Conservation (phyloP, 2,329 filamentous ascomycete species). For the Alternaria panax region DNA sequence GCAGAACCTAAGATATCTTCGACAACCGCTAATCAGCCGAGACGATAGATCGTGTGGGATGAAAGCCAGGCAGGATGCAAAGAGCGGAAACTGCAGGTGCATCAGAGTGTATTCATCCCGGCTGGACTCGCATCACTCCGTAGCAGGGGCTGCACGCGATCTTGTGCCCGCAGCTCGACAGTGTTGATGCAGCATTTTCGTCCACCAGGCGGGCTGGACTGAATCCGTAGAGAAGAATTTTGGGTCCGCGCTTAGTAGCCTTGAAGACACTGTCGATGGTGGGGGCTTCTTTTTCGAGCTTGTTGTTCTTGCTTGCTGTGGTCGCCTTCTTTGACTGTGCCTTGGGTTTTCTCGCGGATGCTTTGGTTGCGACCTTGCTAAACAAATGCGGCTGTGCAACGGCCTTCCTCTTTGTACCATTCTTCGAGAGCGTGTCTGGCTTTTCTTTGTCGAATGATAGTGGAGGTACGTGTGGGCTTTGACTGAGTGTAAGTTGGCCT, state of each 20-base stretch:
- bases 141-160: too few relatives aligned
- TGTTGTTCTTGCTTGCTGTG: conserved; percentile 31
- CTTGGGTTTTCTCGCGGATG: conserved; percentile 32
- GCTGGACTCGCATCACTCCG: too few relatives aligned
- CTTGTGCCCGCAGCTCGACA: too few relatives aligned
- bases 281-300: conserved; percentile 29
- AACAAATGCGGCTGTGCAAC: conserved; percentile 30
- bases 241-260: conserved; percentile 34
- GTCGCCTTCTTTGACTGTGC: conserved; percentile 41
- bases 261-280: conserved; percentile 42
- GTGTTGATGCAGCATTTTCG: too few relatives aligned
- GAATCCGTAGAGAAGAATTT: too few relatives aligned
- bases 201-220: too few relatives aligned
- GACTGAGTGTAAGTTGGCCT: conserved; percentile 46
- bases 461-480: conserved; percentile 44
- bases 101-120: too few relatives aligned
- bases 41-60: too few relatives aligned
- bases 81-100: too few relatives aligned
- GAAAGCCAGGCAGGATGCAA: too few relatives aligned
- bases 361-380: conserved; percentile 33
- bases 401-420: conserved; percentile 43
- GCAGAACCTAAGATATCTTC: too few relatives aligned
- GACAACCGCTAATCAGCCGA: too few relatives aligned
- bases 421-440: conserved; percentile 43
- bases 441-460: conserved; percentile 32